Evolutionary conservation across 192 early-diverging fungal species (phyloP).

Genomic region (Jimgerdemannia flammicorona): DNA sequence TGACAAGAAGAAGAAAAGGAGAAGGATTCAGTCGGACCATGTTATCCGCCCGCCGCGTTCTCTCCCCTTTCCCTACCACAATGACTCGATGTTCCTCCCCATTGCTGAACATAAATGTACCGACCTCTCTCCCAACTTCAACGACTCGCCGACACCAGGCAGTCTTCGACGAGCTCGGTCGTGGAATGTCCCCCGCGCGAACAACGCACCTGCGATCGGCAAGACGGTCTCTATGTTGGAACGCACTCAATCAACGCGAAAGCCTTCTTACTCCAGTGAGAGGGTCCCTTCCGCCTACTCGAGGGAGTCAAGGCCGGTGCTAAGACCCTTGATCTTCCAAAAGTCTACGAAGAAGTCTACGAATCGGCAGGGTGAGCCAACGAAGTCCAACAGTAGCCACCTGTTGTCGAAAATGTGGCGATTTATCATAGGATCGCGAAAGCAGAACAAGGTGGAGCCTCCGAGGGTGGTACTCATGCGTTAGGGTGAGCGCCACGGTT

Average conservation of each 20-base stretch:
- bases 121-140: background rate
- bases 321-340: background rate
- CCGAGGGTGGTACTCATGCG: background rate
- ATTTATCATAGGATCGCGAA: background rate
- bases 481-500: background rate
- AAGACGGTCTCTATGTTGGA: background rate
- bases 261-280: background rate
- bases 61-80: conserved; percentile 19
- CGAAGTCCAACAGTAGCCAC: background rate
- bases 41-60: conserved; percentile 12
- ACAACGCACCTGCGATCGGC: background rate
- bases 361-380: background rate
- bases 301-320: background rate
- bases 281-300: background rate
- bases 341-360: background rate
- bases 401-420: background rate
- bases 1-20: background rate
- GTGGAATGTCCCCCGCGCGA: background rate
- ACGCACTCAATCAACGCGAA: background rate
- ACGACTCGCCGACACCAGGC: background rate
- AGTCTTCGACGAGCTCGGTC: background rate
- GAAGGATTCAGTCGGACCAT: conserved; percentile 3
- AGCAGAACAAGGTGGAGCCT: background rate
- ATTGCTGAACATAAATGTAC: conserved; percentile 6
- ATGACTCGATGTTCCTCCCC: conserved; percentile 13